These are phyloP conservation scores for Cordyceps cicadae DNA, from an alignment of 2,329 filamentous ascomycete species.

Conservation along the genomic window DNA sequence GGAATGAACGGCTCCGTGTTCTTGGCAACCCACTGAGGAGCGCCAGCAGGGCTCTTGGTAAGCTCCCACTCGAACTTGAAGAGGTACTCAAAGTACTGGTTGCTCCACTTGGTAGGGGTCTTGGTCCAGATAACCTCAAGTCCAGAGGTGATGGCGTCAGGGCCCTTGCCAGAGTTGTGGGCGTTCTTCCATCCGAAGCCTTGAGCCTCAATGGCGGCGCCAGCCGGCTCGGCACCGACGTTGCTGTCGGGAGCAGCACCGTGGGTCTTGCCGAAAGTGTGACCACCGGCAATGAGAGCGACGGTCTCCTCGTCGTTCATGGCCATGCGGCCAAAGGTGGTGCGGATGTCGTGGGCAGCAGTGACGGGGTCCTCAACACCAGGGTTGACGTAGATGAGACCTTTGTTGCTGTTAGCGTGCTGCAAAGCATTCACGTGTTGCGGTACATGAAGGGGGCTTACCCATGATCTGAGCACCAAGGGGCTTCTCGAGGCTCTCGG, in stretches of 20 bases:
- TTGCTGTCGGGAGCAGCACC: conserved; percentile 58
- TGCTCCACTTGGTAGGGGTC: conserved; percentile 69
- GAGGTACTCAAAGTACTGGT: conserved; percentile 65
- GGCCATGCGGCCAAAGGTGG: conserved; percentile 69
- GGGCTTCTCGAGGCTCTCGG: conserved; percentile 49
- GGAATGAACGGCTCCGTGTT: conserved; percentile 60
- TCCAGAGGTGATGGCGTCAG: conserved; percentile 65
- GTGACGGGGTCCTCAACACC: conserved; percentile 61
- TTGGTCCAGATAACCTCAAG: conserved; percentile 74
- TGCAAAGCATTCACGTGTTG: neutral
- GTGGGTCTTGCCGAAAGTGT: conserved; percentile 75
- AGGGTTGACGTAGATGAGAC: conserved; percentile 75
- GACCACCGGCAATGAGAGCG: conserved; percentile 69
- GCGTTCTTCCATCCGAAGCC: conserved; percentile 67
- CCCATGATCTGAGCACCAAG: conserved; percentile 41
- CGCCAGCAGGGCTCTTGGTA: conserved; percentile 66
- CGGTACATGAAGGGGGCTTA: neutral
- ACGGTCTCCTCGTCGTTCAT: conserved; percentile 81
- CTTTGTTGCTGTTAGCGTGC: conserved; percentile 40
- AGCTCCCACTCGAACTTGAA: conserved; percentile 74
- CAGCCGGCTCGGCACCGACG: conserved; percentile 60
- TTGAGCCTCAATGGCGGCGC: conserved; percentile 54
- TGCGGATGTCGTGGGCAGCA: conserved; percentile 63
- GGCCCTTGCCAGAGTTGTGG: conserved; percentile 57
- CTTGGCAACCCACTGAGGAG: conserved; percentile 71